Percentiles rank a stretch among this genome's conserved stretches.
These are phyloP conservation scores for Schrenkiella parvula DNA, from an alignment of 345 rosid genomes.

Conservation along the genomic window DNA sequence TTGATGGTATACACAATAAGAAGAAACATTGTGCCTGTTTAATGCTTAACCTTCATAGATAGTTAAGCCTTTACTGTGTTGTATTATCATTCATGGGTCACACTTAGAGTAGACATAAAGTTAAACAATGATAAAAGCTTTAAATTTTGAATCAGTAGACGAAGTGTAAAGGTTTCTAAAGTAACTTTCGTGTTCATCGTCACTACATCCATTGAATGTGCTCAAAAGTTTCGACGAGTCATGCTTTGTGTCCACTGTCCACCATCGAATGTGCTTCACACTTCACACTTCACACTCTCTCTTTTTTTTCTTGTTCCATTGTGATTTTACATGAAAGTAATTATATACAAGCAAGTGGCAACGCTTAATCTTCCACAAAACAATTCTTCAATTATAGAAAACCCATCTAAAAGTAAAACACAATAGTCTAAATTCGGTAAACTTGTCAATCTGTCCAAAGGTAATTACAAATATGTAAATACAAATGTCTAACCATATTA, in stretches of 20 bases:
- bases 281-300: constrained; percentile 6
- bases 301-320: background rate
- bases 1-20: background rate
- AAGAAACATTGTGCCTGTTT: background rate
- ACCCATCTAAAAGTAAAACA: background rate
- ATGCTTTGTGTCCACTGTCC: constrained; percentile 7
- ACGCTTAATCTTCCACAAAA: background rate
- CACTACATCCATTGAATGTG: constrained; percentile 21
- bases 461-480: background rate
- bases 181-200: constrained; percentile 2
- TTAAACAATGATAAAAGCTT: background rate
- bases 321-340: background rate
- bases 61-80: constrained; percentile 1
- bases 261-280: constrained; percentile 21
- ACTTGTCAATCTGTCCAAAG: background rate
- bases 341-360: background rate
- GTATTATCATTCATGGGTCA: background rate
- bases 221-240: background rate
- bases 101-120: background rate
- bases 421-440: background rate
- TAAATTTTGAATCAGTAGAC: background rate
- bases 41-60: background rate
- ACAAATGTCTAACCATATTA: background rate
- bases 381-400: background rate
- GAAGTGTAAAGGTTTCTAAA: background rate